These are phyloP conservation scores for Candida yuanshanica DNA, from an alignment of 805 yeast species.

Conservation along the genomic window DNA sequence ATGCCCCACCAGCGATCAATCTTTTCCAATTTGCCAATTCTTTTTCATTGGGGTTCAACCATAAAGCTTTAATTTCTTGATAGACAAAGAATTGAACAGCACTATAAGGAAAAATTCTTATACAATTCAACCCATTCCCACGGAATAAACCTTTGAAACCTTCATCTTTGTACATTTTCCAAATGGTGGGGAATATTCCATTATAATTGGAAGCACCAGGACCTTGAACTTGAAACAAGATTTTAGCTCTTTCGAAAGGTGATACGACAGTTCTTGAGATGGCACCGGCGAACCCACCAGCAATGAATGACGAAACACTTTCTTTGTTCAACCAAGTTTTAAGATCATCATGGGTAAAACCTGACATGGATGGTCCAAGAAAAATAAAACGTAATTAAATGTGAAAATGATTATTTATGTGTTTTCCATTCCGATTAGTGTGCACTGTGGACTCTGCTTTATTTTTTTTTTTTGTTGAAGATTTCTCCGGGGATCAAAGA, in stretches of 20 bases:
- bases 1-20: slow-evolving; percentile 69
- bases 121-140: slow-evolving; percentile 87
- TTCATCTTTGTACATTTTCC: slow-evolving; percentile 80
- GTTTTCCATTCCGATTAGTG: too few species aligned
- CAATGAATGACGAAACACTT: slow-evolving; percentile 54
- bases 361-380: too few species aligned
- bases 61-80: slow-evolving; percentile 50
- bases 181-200: slow-evolving; percentile 72
- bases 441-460: too few species aligned
- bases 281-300: slow-evolving; percentile 80
- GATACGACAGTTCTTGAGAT: slow-evolving; percentile 87
- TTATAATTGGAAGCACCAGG: slow-evolving; percentile 39
- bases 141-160: slow-evolving; percentile 87
- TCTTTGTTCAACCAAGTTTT: slow-evolving; percentile 34
- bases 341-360: background rate
- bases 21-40: slow-evolving; percentile 52
- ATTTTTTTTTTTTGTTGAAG: too few species aligned
- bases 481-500: too few species aligned
- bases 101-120: slow-evolving; percentile 87
- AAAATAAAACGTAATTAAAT: too few species aligned
- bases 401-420: too few species aligned
- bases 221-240: slow-evolving; percentile 83
- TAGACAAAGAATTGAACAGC: slow-evolving; percentile 91
- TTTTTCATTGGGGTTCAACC: slow-evolving; percentile 24
- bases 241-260: slow-evolving; percentile 93